Evolutionary conservation across 345 rosid genomes (phyloP).

Genomic region (Anacardium occidentale): DNA sequence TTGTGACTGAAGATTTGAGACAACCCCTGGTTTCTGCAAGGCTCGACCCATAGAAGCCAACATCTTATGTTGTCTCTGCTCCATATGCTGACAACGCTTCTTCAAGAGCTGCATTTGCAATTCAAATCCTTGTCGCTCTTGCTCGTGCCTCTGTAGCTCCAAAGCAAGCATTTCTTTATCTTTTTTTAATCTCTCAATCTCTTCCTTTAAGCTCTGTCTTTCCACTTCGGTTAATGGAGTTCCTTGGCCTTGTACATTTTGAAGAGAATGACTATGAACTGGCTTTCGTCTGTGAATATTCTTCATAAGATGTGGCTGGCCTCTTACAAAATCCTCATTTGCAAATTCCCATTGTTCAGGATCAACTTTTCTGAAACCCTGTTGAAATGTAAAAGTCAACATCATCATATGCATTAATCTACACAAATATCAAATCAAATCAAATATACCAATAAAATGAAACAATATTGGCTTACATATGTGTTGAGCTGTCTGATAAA

Average conservation of each 20-base stretch:
- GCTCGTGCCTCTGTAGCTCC: constrained; percentile 58
- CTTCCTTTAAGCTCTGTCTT: constrained; percentile 60
- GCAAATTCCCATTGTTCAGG: constrained; percentile 95
- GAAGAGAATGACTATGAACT: constrained; percentile 83
- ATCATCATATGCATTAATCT: not conserved
- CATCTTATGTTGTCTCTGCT: constrained; percentile 55
- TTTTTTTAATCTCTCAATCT: constrained; percentile 49
- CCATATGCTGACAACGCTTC: constrained; percentile 62
- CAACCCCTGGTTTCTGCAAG: constrained; percentile 66
- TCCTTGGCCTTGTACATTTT: constrained; percentile 54
- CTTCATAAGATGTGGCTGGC: constrained; percentile 67
- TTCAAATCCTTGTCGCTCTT: constrained; percentile 55
- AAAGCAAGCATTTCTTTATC: constrained; percentile 55
- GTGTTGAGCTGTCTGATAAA: constrained; percentile 97
- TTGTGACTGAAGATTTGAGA: constrained; percentile 50
- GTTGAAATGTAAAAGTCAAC: constrained; percentile 19
- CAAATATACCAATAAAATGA: not conserved
- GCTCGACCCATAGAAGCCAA: constrained; percentile 47
- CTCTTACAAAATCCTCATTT: constrained; percentile 80
- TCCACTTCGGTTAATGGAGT: constrained; percentile 58
- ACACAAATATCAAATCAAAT: not conserved
- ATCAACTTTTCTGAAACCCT: constrained; percentile 88
- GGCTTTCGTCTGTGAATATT: constrained; percentile 93
- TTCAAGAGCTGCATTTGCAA: constrained; percentile 54
- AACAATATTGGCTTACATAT: constrained; percentile 52